Conservation (phyloP, 148 eudicot genomes). For the Vaccinium macrocarpon region DNA sequence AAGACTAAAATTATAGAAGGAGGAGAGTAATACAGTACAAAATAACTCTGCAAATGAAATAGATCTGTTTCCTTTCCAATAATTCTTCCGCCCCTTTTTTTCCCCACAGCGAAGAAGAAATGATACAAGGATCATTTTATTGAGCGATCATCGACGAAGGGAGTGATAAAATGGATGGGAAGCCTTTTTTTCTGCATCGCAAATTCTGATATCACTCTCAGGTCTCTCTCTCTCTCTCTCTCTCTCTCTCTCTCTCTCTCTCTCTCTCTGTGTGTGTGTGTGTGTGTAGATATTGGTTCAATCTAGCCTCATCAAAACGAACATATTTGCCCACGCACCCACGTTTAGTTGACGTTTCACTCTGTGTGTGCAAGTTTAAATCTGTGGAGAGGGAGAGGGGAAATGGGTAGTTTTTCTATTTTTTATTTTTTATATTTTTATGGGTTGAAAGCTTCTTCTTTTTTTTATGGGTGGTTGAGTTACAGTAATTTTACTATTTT, state of each 20-base stretch:
- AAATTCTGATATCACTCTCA: background rate
- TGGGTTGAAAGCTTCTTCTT: too few relatives aligned
- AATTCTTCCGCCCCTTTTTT: background rate
- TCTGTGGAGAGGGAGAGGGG: too few relatives aligned
- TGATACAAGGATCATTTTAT: background rate
- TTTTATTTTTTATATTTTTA: too few relatives aligned
- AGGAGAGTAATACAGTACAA: too few relatives aligned
- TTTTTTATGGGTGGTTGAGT: too few relatives aligned
- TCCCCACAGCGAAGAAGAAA: background rate
- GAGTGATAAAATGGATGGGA: background rate
- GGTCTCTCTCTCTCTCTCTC: slow-evolving; percentile 18
- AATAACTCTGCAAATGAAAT: too few relatives aligned
- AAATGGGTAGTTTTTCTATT: too few relatives aligned
- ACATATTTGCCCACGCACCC: too few relatives aligned
- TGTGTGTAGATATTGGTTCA: background rate
- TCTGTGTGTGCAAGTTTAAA: too few relatives aligned
- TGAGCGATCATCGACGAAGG: background rate
- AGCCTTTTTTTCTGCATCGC: background rate
- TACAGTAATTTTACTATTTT: too few relatives aligned
- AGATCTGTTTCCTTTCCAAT: background rate
- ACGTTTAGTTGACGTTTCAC: too few relatives aligned
- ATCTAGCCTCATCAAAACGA: background rate
- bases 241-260: background rate
- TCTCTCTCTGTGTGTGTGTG: background rate
- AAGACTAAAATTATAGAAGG: too few relatives aligned